Base-by-base conservation (phyloP, 2,329 filamentous ascomycete species). In the Parascedosporium putredinis region DNA sequence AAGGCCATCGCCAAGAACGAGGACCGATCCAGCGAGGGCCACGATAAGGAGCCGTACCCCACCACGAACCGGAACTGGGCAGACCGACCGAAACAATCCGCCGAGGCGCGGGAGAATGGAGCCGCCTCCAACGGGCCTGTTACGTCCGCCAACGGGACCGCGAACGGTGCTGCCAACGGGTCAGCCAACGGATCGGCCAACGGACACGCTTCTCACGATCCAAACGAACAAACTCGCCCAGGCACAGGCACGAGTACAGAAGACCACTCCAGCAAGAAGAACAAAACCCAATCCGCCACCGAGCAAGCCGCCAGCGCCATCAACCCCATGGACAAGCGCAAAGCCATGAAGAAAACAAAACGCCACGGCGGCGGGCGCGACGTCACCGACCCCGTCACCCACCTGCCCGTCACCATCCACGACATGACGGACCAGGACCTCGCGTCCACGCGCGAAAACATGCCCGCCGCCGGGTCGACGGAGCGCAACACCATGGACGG, bases 371-470 rank as follows among this genome's bases (percentile, higher is more conserved):
- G 67, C n/a, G 70, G 73, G n/a, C 67, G 74, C 52, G 73, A 84
- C 59, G 83, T 87, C 44, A 87, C 83, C 1, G 84, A 88, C 58
- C 83, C 83, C 0, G 74, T 87, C 34, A 88, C 84, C 1, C 84
- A 87, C 63, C 69, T 87, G 2, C 82, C 83, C 2, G 73, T 86
- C 45, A 69, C 66, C 31, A 83, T 86, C 31, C 80, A 84, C 58
- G 84, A 87, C 59, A 81, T 81, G 57, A 86, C 83, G 1, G 70
- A 74, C 24, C 74, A 78, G 34, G 79, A 84, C 48, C 67, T 87
- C 10, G 59, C 67, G 14, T 14, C 8, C 2, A n/a, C 33, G 8
- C 46, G 20, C 20, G 46, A 48, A 22, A 48, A 48, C 22, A 22
- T 38, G 20, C 46, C 20, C 2, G 18, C 45, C 18, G 29, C 45